Conservation (phyloP, 73 alveolate genomes). For the Loxodes magnus region DNA sequence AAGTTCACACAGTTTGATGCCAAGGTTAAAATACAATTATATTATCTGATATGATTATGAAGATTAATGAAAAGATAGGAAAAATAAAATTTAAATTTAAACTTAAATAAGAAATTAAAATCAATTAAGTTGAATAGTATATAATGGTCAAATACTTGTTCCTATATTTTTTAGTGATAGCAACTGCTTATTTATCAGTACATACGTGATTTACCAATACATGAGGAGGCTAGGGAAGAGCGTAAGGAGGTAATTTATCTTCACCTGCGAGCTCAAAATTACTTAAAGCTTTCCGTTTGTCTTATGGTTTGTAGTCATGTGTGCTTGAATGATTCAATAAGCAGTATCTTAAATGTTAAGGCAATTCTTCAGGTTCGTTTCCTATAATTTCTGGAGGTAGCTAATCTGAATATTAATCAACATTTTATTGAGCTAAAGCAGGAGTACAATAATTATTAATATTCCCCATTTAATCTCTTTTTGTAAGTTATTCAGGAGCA, state of each 20-base stretch:
- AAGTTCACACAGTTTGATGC: no score
- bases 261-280: slow-evolving; percentile 16
- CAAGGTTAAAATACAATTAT: no score
- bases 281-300: slow-evolving; percentile 1
- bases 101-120: no score
- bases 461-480: slow-evolving; percentile 62
- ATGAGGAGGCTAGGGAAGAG: slow-evolving; percentile 10
- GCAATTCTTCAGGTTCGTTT: slow-evolving; percentile 12
- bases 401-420: not conserved
- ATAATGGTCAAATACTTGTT: no score
- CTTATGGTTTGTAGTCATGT: slow-evolving; percentile 5
- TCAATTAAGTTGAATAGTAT: no score
- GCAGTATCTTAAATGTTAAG: slow-evolving; percentile 1
- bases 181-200: no score
- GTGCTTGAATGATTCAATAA: slow-evolving; percentile 6
- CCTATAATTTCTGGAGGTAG: slow-evolving; percentile 5
- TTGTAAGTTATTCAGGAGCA: slow-evolving; percentile 89
- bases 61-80: no score
- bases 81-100: no score
- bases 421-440: not conserved
- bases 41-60: no score
- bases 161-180: no score
- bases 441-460: slow-evolving; percentile 44
- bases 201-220: slow-evolving; percentile 7
- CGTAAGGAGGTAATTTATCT: slow-evolving; percentile 17